Percentiles rank a stretch among this genome's conserved stretches.
Evolutionary conservation across 2,329 filamentous ascomycete species (phyloP).

Genomic region (Colletotrichum karsti): DNA sequence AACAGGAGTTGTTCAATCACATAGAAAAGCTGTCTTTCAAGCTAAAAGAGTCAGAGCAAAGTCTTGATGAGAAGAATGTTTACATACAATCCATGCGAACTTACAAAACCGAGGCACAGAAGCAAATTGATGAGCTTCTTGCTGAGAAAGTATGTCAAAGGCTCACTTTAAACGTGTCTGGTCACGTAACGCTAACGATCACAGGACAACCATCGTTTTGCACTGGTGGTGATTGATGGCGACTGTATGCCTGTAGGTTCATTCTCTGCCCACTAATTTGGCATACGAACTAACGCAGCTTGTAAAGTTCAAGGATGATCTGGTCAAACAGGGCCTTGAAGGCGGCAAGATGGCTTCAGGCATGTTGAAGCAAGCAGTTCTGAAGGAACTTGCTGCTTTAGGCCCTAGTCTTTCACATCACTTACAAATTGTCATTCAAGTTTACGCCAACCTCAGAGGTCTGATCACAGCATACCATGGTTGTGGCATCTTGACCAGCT

Average conservation of each 20-base stretch:
- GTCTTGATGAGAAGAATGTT: background rate
- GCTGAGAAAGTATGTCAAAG: background rate
- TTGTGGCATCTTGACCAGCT: slow-evolving; percentile 34
- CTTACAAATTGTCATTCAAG: slow-evolving; percentile 40
- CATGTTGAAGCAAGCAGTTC: slow-evolving; percentile 35
- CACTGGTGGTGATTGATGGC: slow-evolving; percentile 46
- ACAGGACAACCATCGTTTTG: slow-evolving; percentile 36
- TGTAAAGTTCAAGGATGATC: slow-evolving; percentile 41
- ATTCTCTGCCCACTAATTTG: too few relatives aligned
- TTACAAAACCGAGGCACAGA: background rate
- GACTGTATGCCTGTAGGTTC: slow-evolving; percentile 46
- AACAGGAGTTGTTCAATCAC: slow-evolving; percentile 1
- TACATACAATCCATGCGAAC: background rate
- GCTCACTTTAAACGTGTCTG: too few relatives aligned
- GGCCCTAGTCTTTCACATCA: slow-evolving; percentile 31
- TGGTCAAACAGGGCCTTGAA: slow-evolving; percentile 38
- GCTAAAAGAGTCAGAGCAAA: background rate
- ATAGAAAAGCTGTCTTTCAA: background rate
- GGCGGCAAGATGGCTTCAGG: slow-evolving; percentile 41
- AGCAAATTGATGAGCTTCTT: background rate
- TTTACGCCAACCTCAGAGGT: slow-evolving; percentile 48
- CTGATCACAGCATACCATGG: slow-evolving; percentile 43
- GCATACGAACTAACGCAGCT: background rate
- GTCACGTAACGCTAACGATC: background rate
- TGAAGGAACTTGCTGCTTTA: slow-evolving; percentile 33